A percentile compares a stretch with the other conserved stretches of the same genome.
Evolutionary conservation across 2,329 filamentous ascomycete species (phyloP).

Genomic region (Colletotrichum trifolii): DNA sequence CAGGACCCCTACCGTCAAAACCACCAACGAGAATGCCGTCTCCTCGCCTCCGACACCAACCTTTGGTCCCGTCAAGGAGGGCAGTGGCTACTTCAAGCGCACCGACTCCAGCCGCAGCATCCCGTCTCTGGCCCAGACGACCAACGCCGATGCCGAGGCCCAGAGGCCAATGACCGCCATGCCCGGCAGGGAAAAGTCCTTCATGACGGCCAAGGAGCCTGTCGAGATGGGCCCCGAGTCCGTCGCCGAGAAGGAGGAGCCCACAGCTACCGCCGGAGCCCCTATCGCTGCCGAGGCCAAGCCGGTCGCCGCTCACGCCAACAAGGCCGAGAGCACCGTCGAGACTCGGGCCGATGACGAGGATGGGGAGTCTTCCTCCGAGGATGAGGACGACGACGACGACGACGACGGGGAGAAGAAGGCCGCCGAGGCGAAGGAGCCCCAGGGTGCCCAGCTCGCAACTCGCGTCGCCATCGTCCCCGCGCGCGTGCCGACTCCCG

Average conservation of each 20-base stretch:
- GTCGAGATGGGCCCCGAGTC: background rate
- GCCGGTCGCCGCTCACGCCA: background rate
- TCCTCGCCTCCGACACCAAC: conserved; percentile 31
- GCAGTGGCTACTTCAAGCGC: conserved; percentile 27
- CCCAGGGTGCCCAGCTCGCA: conserved; percentile 30
- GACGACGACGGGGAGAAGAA: conserved; percentile 28
- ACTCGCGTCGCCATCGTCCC: conserved; percentile 30
- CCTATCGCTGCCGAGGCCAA: conserved; percentile 8
- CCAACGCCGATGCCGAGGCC: conserved; percentile 18
- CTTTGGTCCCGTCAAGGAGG: conserved; percentile 32
- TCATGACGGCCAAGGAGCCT: conserved; percentile 20
- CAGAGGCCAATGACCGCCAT: conserved; percentile 31
- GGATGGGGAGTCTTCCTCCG: conserved; percentile 25
- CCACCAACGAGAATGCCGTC: conserved; percentile 31
- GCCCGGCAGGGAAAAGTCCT: conserved; percentile 29
- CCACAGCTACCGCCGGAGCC: background rate
- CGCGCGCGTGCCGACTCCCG: conserved; percentile 23
- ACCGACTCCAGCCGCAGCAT: conserved; percentile 30
- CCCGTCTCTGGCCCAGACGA: conserved; percentile 23
- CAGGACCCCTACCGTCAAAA: conserved; percentile 30
- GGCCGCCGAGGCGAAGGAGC: conserved; percentile 10
- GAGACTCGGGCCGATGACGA: conserved; percentile 26
- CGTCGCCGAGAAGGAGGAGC: background rate
- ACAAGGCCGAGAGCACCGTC: conserved; percentile 16
- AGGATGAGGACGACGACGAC: conserved; percentile 31